These are phyloP conservation scores for Laburnicola sp. DNA, from an alignment of 2,329 filamentous ascomycete species.

Conservation along the genomic window DNA sequence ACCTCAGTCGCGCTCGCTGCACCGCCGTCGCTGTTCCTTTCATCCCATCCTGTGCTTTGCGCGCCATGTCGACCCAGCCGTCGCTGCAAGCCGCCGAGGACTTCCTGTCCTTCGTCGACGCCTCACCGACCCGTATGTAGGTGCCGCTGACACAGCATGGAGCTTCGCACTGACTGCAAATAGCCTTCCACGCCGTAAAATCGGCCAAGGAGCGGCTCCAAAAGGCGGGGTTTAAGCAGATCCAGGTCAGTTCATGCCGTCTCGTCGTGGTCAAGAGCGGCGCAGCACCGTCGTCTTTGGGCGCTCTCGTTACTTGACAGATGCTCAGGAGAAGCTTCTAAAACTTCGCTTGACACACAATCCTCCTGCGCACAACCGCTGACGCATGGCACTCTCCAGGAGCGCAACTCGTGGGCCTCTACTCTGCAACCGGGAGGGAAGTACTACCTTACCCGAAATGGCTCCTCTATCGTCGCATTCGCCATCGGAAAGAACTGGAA, in stretches of 20 bases:
- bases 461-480: conserved; percentile 89
- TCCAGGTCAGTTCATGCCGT: conserved; percentile 60
- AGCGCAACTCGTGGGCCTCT: conserved; percentile 85
- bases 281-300: too few relatives aligned
- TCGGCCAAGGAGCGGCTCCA: conserved; percentile 75
- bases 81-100: conserved; percentile 65
- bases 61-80: conserved; percentile 44
- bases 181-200: conserved; percentile 92
- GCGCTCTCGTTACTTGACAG: not conserved
- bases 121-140: conserved; percentile 82
- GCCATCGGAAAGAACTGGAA: conserved; percentile 89
- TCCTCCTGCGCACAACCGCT: not conserved
- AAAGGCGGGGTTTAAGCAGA: conserved; percentile 81
- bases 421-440: conserved; percentile 83
- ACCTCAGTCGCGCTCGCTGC: conserved; percentile 15
- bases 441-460: conserved; percentile 94
- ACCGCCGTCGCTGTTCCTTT: conserved; percentile 17
- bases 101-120: conserved; percentile 92
- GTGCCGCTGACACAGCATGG: conserved; percentile 1
- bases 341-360: too few relatives aligned
- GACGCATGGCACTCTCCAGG: conserved; percentile 49
- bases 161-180: conserved; percentile 15
- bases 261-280: not conserved
- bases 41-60: conserved; percentile 20
- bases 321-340: not conserved